These are phyloP conservation scores for Lathyrus oleraceus DNA, from an alignment of 306 rosid species.

Conservation along the genomic window DNA sequence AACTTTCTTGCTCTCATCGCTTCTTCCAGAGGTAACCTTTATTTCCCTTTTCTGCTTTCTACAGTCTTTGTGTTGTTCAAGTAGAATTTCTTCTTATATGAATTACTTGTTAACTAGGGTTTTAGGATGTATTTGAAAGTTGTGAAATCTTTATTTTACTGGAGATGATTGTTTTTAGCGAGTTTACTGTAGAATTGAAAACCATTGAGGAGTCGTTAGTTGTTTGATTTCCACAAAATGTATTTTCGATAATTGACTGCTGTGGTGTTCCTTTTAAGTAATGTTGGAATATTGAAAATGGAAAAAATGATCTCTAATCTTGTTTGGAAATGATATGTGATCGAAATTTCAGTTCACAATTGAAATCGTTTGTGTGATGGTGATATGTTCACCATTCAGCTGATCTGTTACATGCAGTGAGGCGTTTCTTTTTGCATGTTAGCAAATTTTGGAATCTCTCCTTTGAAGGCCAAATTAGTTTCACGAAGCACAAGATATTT, in stretches of 20 bases:
- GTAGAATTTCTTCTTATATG: not conserved
- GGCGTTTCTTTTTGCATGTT: slow-evolving; percentile 22
- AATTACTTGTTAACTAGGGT: slow-evolving; percentile 4
- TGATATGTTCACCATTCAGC: slow-evolving; percentile 20
- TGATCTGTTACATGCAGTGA: slow-evolving; percentile 5
- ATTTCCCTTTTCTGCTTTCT: not conserved
- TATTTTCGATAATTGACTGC: slow-evolving; percentile 11
- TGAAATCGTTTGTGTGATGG: not conserved
- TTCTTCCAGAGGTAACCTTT: slow-evolving; percentile 48
- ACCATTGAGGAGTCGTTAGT: not conserved
- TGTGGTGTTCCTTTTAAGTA: not conserved
- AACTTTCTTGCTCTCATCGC: slow-evolving; percentile 47
- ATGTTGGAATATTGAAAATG: not conserved
- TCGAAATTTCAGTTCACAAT: not conserved
- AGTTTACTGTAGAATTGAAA: not conserved
- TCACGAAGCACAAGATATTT: slow-evolving; percentile 16
- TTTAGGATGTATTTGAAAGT: slow-evolving; percentile 6
- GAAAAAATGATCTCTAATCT: not conserved
- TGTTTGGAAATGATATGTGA: slow-evolving; percentile 6
- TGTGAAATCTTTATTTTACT: not conserved
- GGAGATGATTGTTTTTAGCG: not conserved
- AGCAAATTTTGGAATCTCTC: slow-evolving; percentile 17
- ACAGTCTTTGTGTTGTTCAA: slow-evolving; percentile 12
- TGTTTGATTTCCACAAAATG: slow-evolving; percentile 16
- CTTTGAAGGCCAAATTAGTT: slow-evolving; percentile 9